Percentiles rank a stretch among this genome's conserved stretches.
Evolutionary conservation across 192 early-diverging fungal genomes (phyloP).

Genomic region (Chytriomyces hyalinus): DNA sequence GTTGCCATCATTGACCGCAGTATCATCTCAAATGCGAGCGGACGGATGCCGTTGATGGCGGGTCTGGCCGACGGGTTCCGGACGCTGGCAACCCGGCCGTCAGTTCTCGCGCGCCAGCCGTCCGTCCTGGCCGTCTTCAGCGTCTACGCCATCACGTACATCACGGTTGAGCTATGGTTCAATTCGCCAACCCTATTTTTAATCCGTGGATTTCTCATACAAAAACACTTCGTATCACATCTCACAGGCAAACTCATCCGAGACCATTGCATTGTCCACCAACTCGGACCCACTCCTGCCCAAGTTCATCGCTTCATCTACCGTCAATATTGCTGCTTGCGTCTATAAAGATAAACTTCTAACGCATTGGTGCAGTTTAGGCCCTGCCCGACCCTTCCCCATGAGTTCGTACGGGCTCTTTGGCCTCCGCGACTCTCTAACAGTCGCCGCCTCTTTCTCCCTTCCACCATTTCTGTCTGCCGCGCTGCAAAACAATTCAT

Average conservation of each 20-base stretch:
- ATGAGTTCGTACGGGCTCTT: slow-evolving; percentile 40
- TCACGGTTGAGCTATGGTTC: slow-evolving; percentile 26
- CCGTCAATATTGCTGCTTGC: slow-evolving; percentile 47
- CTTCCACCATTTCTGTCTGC: slow-evolving; percentile 45
- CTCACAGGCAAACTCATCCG: slow-evolving; percentile 43
- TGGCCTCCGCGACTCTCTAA: slow-evolving; percentile 45
- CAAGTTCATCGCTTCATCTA: slow-evolving; percentile 49
- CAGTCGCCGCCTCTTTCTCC: slow-evolving; percentile 55
- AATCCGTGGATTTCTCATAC: neutral
- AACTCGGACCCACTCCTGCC: slow-evolving; percentile 33
- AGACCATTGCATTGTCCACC: slow-evolving; percentile 41
- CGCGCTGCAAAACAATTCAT: slow-evolving; percentile 11
- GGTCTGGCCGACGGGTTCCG: slow-evolving; percentile 37
- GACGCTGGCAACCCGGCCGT: slow-evolving; percentile 40
- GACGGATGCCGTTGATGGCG: slow-evolving; percentile 31
- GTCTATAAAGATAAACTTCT: slow-evolving; percentile 52
- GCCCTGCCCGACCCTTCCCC: slow-evolving; percentile 43
- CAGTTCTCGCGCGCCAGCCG: slow-evolving; percentile 40
- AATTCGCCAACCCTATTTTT: neutral
- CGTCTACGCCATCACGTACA: slow-evolving; percentile 52
- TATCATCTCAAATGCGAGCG: slow-evolving; percentile 53
- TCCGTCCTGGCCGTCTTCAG: slow-evolving; percentile 41
- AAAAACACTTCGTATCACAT: neutral
- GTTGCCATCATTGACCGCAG: slow-evolving; percentile 55
- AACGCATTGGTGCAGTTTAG: slow-evolving; percentile 48